Evolutionary conservation across 2,329 filamentous ascomycete genomes (phyloP).

Genomic region (Fusarium sp.): DNA sequence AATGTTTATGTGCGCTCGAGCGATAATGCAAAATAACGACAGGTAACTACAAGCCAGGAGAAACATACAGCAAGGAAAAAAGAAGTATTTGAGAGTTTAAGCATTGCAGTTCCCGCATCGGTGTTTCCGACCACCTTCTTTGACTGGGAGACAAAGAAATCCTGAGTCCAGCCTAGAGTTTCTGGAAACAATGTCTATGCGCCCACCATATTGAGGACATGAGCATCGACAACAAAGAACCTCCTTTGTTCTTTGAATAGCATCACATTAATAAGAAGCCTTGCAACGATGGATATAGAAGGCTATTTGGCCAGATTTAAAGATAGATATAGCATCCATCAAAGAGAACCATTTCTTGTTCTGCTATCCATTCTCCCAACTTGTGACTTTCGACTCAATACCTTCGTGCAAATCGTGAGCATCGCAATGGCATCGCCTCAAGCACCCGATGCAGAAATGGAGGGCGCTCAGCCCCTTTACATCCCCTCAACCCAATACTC

Average conservation of each 20-base stretch:
- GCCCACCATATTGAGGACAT: not conserved
- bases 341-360: slow-evolving; percentile 13
- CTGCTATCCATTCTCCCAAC: not conserved
- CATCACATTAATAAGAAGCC: not conserved
- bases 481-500: slow-evolving; percentile 47
- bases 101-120: not conserved
- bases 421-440: slow-evolving; percentile 7
- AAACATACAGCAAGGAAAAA: not conserved
- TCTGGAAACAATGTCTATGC: slow-evolving; percentile 21
- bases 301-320: not conserved
- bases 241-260: slow-evolving; percentile 43
- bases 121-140: not conserved
- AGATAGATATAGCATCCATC: slow-evolving; percentile 2
- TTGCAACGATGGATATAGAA: not conserved
- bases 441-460: slow-evolving; percentile 16
- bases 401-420: not conserved
- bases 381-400: not conserved
- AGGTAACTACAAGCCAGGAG: not conserved
- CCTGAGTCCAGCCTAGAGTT: not conserved
- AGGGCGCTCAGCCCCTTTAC: slow-evolving; percentile 3
- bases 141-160: slow-evolving; percentile 21
- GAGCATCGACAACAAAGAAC: slow-evolving; percentile 28
- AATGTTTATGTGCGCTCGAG: not conserved
- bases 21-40: not conserved
- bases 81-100: not conserved